Evolutionary conservation across 257 asterid genomes (phyloP).

Genomic region (Solanum pennellii): DNA sequence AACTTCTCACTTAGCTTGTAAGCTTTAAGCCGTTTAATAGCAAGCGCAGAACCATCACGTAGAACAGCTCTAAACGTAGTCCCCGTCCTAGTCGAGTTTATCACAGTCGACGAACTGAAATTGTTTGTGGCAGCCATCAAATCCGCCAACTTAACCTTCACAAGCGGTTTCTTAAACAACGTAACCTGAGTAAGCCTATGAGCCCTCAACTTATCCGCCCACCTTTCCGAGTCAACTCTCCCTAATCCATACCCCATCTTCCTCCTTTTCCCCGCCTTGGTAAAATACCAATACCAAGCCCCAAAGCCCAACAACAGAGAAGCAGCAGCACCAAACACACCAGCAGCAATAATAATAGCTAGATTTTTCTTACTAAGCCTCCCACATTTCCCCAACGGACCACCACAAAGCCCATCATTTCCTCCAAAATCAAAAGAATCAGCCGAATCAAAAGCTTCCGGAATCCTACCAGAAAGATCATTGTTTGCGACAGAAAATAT

Average conservation of each 20-base stretch:
- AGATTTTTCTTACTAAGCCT: conserved; percentile 59
- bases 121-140: conserved; percentile 56
- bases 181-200: conserved; percentile 73
- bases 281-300: conserved; percentile 71
- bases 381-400: conserved; percentile 55
- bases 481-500: conserved; percentile 55
- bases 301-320: conserved; percentile 72
- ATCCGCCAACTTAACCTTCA: conserved; percentile 76
- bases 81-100: conserved; percentile 68
- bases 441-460: conserved; percentile 24
- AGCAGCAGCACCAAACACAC: conserved; percentile 77
- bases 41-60: conserved; percentile 69
- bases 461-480: conserved; percentile 59
- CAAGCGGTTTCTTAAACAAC: conserved; percentile 78
- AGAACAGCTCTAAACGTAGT: conserved; percentile 65
- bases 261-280: conserved; percentile 28
- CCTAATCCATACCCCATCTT: conserved; percentile 41
- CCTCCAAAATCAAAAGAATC: conserved; percentile 28
- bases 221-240: conserved; percentile 42
- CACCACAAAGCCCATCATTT: conserved; percentile 70
- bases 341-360: conserved; percentile 74
- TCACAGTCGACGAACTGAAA: conserved; percentile 37
- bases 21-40: conserved; percentile 47
- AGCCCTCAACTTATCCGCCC: conserved; percentile 57
- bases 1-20: conserved; percentile 69